Percentiles rank a stretch among this genome's conserved stretches.
Evolutionary conservation across 2,329 filamentous ascomycete genomes (phyloP).

Genomic region (Fusarium sp.): DNA sequence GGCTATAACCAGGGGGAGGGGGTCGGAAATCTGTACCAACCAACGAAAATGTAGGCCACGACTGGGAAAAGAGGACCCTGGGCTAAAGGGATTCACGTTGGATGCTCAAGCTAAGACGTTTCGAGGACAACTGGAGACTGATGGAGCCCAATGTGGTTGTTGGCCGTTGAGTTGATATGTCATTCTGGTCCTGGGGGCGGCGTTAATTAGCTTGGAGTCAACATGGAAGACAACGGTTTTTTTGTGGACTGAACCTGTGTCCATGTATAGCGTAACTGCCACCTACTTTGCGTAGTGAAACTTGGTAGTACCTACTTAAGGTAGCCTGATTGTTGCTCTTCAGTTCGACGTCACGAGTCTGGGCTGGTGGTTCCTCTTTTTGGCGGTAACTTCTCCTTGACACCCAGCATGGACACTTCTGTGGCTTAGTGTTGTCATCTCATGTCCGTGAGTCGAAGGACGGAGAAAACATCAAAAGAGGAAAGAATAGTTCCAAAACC

Average conservation of each 20-base stretch:
- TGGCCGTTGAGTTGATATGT: slow-evolving; percentile 43
- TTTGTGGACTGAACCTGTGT: slow-evolving; percentile 39
- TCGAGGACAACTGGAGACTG: slow-evolving; percentile 31
- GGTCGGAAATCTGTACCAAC: slow-evolving; percentile 26
- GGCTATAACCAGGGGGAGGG: slow-evolving; percentile 42
- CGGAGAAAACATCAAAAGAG: neutral
- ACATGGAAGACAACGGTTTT: slow-evolving; percentile 42
- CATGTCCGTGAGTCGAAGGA: neutral
- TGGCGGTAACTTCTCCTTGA: neutral
- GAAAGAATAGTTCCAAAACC: neutral
- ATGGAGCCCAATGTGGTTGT: slow-evolving; percentile 35
- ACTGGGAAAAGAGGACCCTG: slow-evolving; percentile 36
- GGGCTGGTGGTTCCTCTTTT: slow-evolving; percentile 19
- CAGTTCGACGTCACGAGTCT: slow-evolving; percentile 32
- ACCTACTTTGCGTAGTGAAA: neutral
- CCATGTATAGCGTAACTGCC: slow-evolving; percentile 9
- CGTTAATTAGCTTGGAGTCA: slow-evolving; percentile 26
- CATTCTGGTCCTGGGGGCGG: slow-evolving; percentile 29
- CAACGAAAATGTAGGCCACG: slow-evolving; percentile 39
- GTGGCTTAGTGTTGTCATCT: neutral
- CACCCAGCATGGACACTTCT: neutral
- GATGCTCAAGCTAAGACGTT: slow-evolving; percentile 34
- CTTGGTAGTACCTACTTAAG: neutral
- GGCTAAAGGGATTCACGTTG: slow-evolving; percentile 29
- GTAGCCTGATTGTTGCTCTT: slow-evolving; percentile 3